phyloP scores from a whole-genome alignment of 768 basidiomycete genomes.

The Suillus americanus region DNA sequence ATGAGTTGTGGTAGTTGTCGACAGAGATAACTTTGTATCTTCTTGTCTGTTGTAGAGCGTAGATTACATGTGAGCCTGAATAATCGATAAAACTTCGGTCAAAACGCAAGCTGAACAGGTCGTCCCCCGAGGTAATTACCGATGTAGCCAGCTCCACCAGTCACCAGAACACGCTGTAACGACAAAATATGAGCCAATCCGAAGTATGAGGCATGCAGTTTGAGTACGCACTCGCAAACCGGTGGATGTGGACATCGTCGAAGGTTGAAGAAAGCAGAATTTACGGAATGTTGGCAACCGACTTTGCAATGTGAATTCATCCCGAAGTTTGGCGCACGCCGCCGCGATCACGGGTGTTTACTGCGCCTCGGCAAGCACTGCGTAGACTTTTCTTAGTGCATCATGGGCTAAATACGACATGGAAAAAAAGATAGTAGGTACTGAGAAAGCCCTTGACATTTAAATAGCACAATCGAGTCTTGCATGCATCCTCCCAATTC shows the following conservation, averaged over 20 bases:
- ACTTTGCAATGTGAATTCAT: conserved; percentile 3
- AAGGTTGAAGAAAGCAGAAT: conserved; percentile 3
- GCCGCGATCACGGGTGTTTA: not conserved
- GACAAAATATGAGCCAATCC: conserved; percentile 14
- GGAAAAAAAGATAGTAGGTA: not conserved
- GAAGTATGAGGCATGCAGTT: conserved; percentile 1
- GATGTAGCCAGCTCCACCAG: conserved; percentile 89
- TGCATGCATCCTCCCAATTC: not conserved
- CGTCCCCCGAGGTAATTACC: conserved; percentile 43
- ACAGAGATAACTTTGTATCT: conserved; percentile 91
- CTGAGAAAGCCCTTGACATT: not conserved
- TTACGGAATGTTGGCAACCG: conserved; percentile 6
- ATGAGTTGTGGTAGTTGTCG: conserved; percentile 95
- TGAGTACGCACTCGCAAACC: conserved; percentile 47
- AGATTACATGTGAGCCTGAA: conserved; percentile 91
- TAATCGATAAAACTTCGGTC: conserved; percentile 9
- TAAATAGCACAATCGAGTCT: not conserved
- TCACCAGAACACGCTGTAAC: conserved; percentile 61
- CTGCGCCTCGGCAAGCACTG: not conserved
- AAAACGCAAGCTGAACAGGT: conserved; percentile 9
- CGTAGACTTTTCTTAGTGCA: not conserved
- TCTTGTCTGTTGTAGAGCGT: conserved; percentile 79
- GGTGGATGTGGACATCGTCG: conserved; percentile 28
- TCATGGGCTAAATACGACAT: not conserved
- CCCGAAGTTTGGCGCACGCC: conserved; percentile 2